Evolutionary conservation across 83 land plant species (phyloP).

Genomic region (Picea mariana): DNA sequence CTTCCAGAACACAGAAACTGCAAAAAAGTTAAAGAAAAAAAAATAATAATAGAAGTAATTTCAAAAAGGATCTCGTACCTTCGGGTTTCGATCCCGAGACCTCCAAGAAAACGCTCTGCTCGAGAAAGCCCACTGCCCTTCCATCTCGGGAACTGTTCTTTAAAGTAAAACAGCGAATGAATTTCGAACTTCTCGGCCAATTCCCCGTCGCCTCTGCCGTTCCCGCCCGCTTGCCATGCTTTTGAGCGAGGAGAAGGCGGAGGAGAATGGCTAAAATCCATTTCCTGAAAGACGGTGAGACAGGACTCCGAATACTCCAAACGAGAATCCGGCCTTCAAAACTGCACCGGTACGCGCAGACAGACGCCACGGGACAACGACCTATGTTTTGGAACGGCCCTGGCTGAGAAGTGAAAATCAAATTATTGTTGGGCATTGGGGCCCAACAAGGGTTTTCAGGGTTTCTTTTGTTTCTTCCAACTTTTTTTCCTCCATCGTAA

Average conservation of each 20-base stretch:
- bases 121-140: conserved; percentile 5
- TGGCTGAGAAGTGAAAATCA: background rate
- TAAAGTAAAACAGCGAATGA: background rate
- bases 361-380: conserved; percentile 4
- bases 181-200: no score
- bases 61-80: background rate
- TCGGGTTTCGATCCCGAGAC: conserved; percentile 15
- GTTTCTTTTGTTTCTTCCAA: background rate
- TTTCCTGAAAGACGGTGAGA: conserved; percentile 7
- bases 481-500: background rate
- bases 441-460: background rate
- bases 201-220: background rate
- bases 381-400: conserved; percentile 4
- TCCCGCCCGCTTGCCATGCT: background rate
- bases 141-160: conserved; percentile 14
- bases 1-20: background rate
- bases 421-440: conserved; percentile 5
- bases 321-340: background rate
- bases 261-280: conserved; percentile 8
- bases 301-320: conserved; percentile 8
- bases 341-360: conserved; percentile 2
- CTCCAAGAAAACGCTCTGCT: conserved; percentile 13
- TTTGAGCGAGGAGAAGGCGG: background rate
- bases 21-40: background rate
- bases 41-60: background rate